Percentiles rank a stretch among this genome's conserved stretches.
phyloP scores from a whole-genome alignment of 805 yeast species.

The Lachancea meyersii region DNA sequence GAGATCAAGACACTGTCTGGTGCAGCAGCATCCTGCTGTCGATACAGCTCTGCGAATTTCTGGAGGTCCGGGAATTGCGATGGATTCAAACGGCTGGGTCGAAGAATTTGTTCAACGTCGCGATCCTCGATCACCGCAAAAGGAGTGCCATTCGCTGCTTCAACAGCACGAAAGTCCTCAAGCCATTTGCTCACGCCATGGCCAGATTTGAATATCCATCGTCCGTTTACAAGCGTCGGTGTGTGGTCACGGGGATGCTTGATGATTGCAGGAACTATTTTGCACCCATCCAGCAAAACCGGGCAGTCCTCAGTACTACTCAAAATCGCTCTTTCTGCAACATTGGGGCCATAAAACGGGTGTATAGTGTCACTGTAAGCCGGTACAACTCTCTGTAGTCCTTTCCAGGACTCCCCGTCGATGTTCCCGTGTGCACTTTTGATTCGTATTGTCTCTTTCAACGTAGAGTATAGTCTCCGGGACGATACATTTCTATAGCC shows the following conservation, averaged over 20 bases:
- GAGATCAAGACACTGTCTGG: conserved; percentile 10
- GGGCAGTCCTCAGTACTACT: conserved; percentile 20
- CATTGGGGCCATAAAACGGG: conserved; percentile 25
- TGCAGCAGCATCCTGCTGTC: conserved; percentile 3
- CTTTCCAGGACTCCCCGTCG: background rate
- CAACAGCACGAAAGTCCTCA: conserved; percentile 5
- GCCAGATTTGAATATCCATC: conserved; percentile 15
- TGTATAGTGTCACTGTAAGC: conserved; percentile 18
- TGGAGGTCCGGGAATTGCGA: conserved; percentile 10
- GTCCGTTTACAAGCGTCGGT: conserved; percentile 10
- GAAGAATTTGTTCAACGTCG: conserved; percentile 6
- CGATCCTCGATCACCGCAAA: conserved; percentile 7
- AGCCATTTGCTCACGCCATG: conserved; percentile 22
- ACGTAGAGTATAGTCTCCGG: background rate
- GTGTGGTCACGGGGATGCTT: conserved; percentile 6
- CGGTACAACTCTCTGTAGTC: conserved; percentile 12
- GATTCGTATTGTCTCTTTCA: background rate
- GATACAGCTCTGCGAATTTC: conserved; percentile 11
- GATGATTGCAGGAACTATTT: conserved; percentile 16
- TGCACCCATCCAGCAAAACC: conserved; percentile 17
- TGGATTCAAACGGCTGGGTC: conserved; percentile 13
- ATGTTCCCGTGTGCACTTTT: background rate
- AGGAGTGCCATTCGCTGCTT: background rate
- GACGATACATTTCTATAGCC: background rate
- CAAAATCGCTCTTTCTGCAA: conserved; percentile 20